Base-by-base conservation (phyloP, 73 alveolate genomes). In the Paramecium sonneborni region DNA sequence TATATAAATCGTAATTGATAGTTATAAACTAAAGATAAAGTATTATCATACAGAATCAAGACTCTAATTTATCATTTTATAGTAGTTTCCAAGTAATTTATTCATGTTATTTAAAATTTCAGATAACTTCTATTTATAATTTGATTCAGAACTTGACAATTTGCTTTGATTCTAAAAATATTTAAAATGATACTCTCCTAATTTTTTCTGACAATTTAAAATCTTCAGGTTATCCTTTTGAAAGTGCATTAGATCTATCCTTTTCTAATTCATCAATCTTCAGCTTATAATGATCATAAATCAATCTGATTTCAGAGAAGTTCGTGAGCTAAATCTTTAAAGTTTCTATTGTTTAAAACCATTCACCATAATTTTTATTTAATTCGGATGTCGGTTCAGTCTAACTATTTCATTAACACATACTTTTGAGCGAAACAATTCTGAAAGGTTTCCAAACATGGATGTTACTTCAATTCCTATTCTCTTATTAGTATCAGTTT, bases 391-490 rank as follows among this genome's bases (percentile, higher is more conserved):
- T 24, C 1, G 69, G 41, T 24, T 41, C 90, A 72, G 26, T 21
- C 86, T 72, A 35, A 14, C 2, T 52, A 5, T 15, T 15, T 10
- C 10, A 72, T 7, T 35, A 28, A 14, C 1, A 28, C 12, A 14
- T 46, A 79, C 90, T 23, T 79, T 79, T 0, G 90, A 79, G 10
- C 90, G 46, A 18, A 11, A 79, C n/a, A 79, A 46, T 79, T 79
- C 90, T 79, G 90, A 79, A n/a, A 79, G 37, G 55, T 79, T 79
- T 9, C 76, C 90, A 79, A 79, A 79, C 48, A 43, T 79, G 10
- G 90, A 79, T 3, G 62, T 79, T 20, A 79, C 90, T 41, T 79
- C 90, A 5, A 79, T 79, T 24, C 90, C 90, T 11, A 79, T 79
- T 46, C 90, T 79, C 26, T 79, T 79, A 9, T 79, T 79, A 0